phyloP scores from a whole-genome alignment of 768 basidiomycete species.

The Lactifluus subvellereus region DNA sequence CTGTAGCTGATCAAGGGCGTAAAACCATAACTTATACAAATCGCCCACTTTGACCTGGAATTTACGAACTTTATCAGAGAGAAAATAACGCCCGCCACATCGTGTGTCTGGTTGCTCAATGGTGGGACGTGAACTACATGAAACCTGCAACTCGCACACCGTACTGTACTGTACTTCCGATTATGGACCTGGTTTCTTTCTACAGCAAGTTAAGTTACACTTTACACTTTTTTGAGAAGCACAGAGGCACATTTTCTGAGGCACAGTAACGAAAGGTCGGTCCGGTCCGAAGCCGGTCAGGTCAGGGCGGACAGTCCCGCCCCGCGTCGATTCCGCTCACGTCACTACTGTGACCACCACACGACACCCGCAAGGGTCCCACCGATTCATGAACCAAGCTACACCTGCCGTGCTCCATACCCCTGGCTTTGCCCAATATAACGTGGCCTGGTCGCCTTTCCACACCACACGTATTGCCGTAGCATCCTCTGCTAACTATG shows the following conservation, averaged over 20 bases:
- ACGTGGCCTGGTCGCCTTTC: slow-evolving; percentile 82
- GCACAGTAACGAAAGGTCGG: not conserved
- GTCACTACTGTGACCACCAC: too few species aligned
- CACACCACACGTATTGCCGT: slow-evolving; percentile 67
- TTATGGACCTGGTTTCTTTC: not conserved
- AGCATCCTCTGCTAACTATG: slow-evolving; percentile 88
- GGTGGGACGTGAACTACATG: too few species aligned
- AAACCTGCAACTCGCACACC: too few species aligned
- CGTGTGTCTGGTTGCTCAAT: too few species aligned
- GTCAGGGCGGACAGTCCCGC: too few species aligned
- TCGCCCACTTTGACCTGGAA: too few species aligned
- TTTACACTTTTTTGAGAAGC: not conserved
- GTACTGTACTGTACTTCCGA: not conserved
- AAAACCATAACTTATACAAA: not conserved
- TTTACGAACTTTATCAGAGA: too few species aligned
- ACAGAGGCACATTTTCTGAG: not conserved
- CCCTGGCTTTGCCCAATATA: slow-evolving; percentile 80
- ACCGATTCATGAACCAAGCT: slow-evolving; percentile 32
- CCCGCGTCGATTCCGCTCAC: too few species aligned
- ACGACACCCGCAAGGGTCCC: not conserved
- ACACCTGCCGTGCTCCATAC: slow-evolving; percentile 57
- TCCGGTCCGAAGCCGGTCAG: too few species aligned
- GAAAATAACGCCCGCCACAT: too few species aligned
- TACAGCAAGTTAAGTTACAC: not conserved
- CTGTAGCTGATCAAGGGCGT: too few species aligned